phyloP scores from a whole-genome alignment of 2,329 filamentous ascomycete species.

The Penicillium sp. region DNA sequence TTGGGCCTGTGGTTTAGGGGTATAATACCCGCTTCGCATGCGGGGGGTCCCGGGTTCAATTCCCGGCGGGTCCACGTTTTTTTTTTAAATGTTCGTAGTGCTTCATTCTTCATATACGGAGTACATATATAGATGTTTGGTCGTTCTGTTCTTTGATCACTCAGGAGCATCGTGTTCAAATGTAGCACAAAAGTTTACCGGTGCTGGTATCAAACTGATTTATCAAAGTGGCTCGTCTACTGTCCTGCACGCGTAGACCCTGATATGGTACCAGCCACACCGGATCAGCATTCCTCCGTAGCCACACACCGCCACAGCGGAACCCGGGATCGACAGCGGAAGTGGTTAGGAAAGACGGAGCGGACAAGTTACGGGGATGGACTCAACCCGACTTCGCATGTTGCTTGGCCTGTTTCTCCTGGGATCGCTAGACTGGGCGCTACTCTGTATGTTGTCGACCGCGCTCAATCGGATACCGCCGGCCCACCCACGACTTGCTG shows the following conservation, averaged over 20 bases:
- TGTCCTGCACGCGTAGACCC: too few relatives aligned
- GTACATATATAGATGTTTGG: not conserved
- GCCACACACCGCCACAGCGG: constrained; percentile 22
- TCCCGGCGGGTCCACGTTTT: constrained; percentile 15
- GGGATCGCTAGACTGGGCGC: not conserved
- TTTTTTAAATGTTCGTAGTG: not conserved
- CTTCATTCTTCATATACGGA: too few relatives aligned
- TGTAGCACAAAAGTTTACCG: too few relatives aligned
- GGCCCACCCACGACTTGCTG: constrained; percentile 11
- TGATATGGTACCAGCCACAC: constrained; percentile 23
- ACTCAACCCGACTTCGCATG: constrained; percentile 10
- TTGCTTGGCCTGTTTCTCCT: constrained; percentile 2
- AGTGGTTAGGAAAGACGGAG: constrained; percentile 24
- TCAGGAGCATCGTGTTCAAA: too few relatives aligned
- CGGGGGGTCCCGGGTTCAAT: constrained; percentile 20
- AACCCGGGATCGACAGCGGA: constrained; percentile 33
- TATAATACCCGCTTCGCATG: constrained; percentile 18
- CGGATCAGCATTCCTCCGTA: constrained; percentile 34
- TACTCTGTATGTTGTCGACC: constrained; percentile 1
- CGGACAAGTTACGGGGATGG: constrained; percentile 14
- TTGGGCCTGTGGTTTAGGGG: constrained; percentile 15
- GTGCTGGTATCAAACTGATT: too few relatives aligned
- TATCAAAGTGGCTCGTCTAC: too few relatives aligned
- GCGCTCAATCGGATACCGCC: not conserved
- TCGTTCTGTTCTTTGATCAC: not conserved